These are phyloP conservation scores for Septoria linicola DNA, from an alignment of 2,329 filamentous ascomycete genomes.

Conservation along the genomic window DNA sequence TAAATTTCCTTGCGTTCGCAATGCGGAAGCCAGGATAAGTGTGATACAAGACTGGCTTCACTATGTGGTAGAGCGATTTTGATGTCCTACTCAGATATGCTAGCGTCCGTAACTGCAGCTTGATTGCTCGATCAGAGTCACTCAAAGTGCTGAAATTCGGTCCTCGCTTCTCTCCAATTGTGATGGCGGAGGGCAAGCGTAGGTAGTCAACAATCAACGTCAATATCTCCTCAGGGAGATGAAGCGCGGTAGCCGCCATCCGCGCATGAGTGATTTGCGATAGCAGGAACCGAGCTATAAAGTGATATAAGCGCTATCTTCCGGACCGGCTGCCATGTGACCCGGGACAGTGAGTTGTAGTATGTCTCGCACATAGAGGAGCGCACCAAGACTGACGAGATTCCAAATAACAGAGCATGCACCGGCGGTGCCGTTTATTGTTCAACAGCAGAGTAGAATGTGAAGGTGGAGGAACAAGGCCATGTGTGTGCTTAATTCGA, in stretches of 20 bases:
- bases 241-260: slow-evolving; percentile 8
- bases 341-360: no score
- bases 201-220: slow-evolving; percentile 4
- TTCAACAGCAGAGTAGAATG: no score
- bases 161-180: slow-evolving; percentile 11
- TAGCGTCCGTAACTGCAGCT: slow-evolving; percentile 14
- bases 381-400: no score
- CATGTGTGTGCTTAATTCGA: no score
- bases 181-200: slow-evolving; percentile 9
- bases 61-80: slow-evolving; percentile 13
- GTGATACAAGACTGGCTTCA: slow-evolving; percentile 13
- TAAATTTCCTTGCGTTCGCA: slow-evolving; percentile 14
- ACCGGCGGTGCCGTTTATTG: no score
- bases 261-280: background rate
- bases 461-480: no score
- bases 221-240: slow-evolving; percentile 20
- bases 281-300: no score
- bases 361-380: no score
- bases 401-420: no score
- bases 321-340: no score
- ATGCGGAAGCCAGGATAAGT: slow-evolving; percentile 13
- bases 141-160: slow-evolving; percentile 10
- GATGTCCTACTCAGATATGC: slow-evolving; percentile 11
- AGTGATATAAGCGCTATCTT: no score
- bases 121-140: slow-evolving; percentile 11